These are phyloP conservation scores for Phytopythium litorale DNA, from an alignment of 352 stramenopile species.

Conservation along the genomic window DNA sequence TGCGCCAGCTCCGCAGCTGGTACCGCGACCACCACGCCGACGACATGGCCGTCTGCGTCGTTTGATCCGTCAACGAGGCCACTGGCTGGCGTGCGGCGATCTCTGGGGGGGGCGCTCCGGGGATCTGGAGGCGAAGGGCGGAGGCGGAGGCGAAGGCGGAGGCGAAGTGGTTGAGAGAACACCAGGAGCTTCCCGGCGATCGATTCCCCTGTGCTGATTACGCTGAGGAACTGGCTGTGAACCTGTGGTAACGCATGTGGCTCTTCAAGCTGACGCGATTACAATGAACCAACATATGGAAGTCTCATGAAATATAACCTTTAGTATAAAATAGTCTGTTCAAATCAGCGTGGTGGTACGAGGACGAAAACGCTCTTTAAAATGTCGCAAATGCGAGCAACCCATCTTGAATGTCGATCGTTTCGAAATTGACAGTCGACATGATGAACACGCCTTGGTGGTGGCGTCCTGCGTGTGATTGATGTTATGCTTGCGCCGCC, in stretches of 20 bases:
- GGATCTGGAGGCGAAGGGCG: neutral
- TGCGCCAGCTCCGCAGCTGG: slow-evolving; percentile 47
- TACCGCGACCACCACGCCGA: slow-evolving; percentile 21
- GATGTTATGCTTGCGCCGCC: neutral
- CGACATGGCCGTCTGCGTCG: slow-evolving; percentile 1
- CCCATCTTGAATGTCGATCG: neutral
- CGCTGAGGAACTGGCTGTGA: neutral
- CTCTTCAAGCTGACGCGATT: neutral
- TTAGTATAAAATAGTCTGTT: neutral
- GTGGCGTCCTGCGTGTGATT: no score
- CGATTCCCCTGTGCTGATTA: neutral
- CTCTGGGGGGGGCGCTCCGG: neutral
- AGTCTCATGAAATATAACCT: neutral
- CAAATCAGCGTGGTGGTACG: neutral
- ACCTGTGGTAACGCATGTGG: neutral
- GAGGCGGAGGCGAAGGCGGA: neutral
- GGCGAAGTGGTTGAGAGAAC: neutral
- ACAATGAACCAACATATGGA: no score
- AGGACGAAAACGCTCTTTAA: neutral
- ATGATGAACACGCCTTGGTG: no score
- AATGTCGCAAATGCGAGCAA: neutral
- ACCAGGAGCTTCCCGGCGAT: neutral
- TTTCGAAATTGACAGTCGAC: neutral
- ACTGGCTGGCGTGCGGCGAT: neutral
- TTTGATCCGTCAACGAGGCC: neutral